Evolutionary conservation across 169 alveolate species (phyloP).

Genomic region (Plasmodium coatneyi): DNA sequence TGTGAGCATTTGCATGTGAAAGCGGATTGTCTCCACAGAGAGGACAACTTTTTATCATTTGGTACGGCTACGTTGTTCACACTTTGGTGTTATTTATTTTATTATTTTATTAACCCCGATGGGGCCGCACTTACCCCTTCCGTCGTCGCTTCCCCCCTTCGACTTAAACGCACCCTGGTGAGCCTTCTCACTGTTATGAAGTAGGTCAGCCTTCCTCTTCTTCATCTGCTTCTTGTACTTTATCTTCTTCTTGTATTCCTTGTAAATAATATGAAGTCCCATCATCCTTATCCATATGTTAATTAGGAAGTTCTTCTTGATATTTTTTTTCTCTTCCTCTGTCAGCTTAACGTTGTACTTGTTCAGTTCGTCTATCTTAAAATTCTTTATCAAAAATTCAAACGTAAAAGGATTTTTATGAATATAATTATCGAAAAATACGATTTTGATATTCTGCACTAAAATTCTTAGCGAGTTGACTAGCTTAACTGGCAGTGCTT

Average conservation of each 20-base stretch:
- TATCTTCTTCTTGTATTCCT: conserved; percentile 32
- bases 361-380: conserved; percentile 62
- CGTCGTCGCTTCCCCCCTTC: background rate
- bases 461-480: conserved; percentile 83
- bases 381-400: conserved; percentile 76
- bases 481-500: conserved; percentile 81
- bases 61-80: background rate
- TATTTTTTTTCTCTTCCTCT: conserved; percentile 75
- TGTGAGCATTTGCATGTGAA: background rate
- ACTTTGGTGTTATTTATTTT: background rate
- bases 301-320: conserved; percentile 61
- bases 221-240: conserved; percentile 37
- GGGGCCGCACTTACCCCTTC: background rate
- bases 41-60: background rate
- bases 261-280: conserved; percentile 72
- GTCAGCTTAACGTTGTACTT: conserved; percentile 60
- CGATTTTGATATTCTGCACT: conserved; percentile 80
- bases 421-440: conserved; percentile 83
- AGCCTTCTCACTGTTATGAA: background rate
- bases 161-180: background rate
- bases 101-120: background rate
- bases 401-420: conserved; percentile 84
- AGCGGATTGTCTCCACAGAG: background rate
- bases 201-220: conserved; percentile 1
- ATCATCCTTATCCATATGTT: conserved; percentile 80